These are phyloP conservation scores for Ustilago shanxiensis DNA, from an alignment of 1,284 basidiomycete genomes.

Conservation along the genomic window DNA sequence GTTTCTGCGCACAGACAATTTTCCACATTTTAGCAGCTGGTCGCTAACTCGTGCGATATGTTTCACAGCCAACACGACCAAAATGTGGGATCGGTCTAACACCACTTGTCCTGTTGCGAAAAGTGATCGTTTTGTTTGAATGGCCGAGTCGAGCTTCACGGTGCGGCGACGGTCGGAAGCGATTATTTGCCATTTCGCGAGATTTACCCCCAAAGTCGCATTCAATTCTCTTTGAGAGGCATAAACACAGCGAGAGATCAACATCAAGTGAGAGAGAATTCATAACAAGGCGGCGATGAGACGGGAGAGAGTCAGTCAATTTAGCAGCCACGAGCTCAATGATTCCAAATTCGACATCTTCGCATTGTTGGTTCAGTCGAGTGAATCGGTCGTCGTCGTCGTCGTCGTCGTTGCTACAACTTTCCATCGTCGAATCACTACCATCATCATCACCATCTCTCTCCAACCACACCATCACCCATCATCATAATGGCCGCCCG, in stretches of 20 bases:
- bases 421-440: too few relatives aligned
- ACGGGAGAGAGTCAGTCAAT: too few relatives aligned
- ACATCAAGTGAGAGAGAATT: neutral
- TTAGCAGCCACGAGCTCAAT: too few relatives aligned
- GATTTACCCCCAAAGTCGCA: neutral
- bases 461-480: slow-evolving; percentile 5
- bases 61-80: neutral
- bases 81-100: neutral
- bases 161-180: slow-evolving; percentile 11
- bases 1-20: slow-evolving; percentile 9
- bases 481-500: slow-evolving; percentile 58
- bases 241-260: neutral
- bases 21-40: neutral
- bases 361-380: too few relatives aligned
- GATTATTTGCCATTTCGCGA: too few relatives aligned
- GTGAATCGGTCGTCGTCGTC: slow-evolving; percentile 2
- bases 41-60: neutral
- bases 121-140: neutral
- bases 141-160: too few relatives aligned
- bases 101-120: neutral
- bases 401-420: slow-evolving; percentile 12
- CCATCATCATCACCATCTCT: slow-evolving; percentile 6
- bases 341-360: too few relatives aligned
- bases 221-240: neutral
- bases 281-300: neutral